A percentile compares a stretch with the other conserved stretches of the same genome.
phyloP scores from a whole-genome alignment of 768 basidiomycete species.

The Amanita pallidorosea region DNA sequence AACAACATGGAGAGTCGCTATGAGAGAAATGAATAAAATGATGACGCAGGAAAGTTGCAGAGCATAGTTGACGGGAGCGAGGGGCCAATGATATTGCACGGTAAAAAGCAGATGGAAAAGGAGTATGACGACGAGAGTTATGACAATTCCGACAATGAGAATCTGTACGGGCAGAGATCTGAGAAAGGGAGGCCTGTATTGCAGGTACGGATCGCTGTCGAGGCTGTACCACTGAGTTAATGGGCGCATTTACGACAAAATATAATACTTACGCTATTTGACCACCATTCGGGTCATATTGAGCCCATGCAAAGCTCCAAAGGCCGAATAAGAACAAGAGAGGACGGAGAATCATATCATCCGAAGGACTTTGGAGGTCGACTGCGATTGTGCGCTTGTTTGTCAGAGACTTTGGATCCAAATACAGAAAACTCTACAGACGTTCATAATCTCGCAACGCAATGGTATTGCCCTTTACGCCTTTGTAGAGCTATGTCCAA shows the following conservation, averaged over 20 bases:
- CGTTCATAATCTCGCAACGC: neutral
- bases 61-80: constrained; percentile 85
- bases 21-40: constrained; percentile 66
- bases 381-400: neutral
- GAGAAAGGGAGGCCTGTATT: constrained; percentile 70
- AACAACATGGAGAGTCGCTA: constrained; percentile 70
- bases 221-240: neutral
- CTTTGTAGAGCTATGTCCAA: neutral
- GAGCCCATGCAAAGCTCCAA: neutral
- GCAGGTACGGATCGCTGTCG: constrained; percentile 59
- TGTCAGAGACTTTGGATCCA: neutral
- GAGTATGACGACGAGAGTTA: constrained; percentile 78
- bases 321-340: neutral
- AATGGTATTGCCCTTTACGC: neutral
- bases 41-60: constrained; percentile 81
- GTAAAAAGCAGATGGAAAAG: constrained; percentile 92
- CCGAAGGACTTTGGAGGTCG: neutral
- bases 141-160: constrained; percentile 71
- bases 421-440: neutral
- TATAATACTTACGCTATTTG: neutral
- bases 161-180: constrained; percentile 89
- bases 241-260: neutral
- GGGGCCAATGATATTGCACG: constrained; percentile 90
- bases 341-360: neutral
- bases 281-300: neutral